Percentiles rank a stretch among this genome's conserved stretches.
Conservation (phyloP, 208 protist genomes). For the Wallacemonas sp. region DNA sequence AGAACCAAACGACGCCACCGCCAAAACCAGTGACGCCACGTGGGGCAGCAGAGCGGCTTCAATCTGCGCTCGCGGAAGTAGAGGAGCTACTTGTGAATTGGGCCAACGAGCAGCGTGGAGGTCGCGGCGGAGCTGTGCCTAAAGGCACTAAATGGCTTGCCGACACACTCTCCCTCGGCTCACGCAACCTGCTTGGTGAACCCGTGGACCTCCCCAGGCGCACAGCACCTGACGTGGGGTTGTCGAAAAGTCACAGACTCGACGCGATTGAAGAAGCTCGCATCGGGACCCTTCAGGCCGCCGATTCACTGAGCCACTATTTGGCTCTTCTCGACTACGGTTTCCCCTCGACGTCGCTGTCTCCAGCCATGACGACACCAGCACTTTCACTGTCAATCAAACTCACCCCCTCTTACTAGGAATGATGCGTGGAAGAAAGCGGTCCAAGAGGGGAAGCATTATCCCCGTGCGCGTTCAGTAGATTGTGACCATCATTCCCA, state of each 20-base stretch:
- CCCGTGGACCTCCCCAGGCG: not conserved
- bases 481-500: too few species aligned
- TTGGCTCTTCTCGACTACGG: constrained; percentile 36
- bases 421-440: too few species aligned
- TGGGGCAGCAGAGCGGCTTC: not conserved
- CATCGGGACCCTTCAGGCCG: not conserved
- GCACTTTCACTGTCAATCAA: too few species aligned
- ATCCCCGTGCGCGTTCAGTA: too few species aligned
- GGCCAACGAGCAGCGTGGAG: not conserved
- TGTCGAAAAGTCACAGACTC: too few species aligned
- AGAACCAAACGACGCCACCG: not conserved
- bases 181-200: not conserved
- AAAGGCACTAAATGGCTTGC: not conserved
- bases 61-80: not conserved
- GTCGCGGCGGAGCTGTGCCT: not conserved
- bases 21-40: not conserved
- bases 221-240: too few species aligned
- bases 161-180: not conserved
- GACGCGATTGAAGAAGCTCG: not conserved
- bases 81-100: not conserved
- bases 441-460: too few species aligned
- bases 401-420: too few species aligned
- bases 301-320: constrained; percentile 16
- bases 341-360: not conserved
- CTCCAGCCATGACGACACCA: too few species aligned